Evolutionary conservation across 345 rosid genomes (phyloP), one percentile per base, ranked within the genome.

Genomic region (Moricandia arvensis): DNA sequence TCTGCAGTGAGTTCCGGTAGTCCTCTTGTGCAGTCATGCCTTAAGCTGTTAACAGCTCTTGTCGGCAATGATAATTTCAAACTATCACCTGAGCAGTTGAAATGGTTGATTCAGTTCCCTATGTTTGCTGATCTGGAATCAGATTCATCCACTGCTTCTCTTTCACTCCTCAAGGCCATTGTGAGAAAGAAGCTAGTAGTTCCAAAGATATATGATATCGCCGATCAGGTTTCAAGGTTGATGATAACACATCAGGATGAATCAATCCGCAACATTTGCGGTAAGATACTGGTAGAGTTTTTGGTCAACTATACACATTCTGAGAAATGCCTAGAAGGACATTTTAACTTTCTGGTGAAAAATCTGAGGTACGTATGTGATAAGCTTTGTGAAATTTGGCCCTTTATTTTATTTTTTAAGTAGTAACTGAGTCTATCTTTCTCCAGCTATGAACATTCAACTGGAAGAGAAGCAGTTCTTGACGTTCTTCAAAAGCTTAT

Each of bases 391-490:
- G 71, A 30, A 34, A 6, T 8, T 16, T 66, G 8, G 45, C 26
- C 13, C 71, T 45, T 59, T 47, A 4, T n/a, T 63, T 64, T 6
- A 6, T 49, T 43, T 60, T 66, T 49, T 2, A 3, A 47, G 31
- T 61, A 21, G 6, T 34, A 2, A 53, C 49, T 66, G 53, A 5
- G 0, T 47, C 15, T 72, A 17, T 67, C 59, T 62, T 83, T 72
- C 82, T 66, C 43, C 41, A 92, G 97, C 71, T 93, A 86, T 59
- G 85, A 85, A 77, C 85, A 88, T 88, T 55, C 90, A 74, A 75
- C 86, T 79, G 98, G 98, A 74, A 89, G 96, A 83, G 81, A 86
- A 79, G 86, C 93, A 58, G 96, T 88, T 29, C 91, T 93, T 70
- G 91, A 89, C 74, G 83, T 86, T 88, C 90, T 93, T 26, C 85